Evolutionary conservation across 2,329 filamentous ascomycete species (phyloP).

Genomic region (Tolypocladium amazonense): DNA sequence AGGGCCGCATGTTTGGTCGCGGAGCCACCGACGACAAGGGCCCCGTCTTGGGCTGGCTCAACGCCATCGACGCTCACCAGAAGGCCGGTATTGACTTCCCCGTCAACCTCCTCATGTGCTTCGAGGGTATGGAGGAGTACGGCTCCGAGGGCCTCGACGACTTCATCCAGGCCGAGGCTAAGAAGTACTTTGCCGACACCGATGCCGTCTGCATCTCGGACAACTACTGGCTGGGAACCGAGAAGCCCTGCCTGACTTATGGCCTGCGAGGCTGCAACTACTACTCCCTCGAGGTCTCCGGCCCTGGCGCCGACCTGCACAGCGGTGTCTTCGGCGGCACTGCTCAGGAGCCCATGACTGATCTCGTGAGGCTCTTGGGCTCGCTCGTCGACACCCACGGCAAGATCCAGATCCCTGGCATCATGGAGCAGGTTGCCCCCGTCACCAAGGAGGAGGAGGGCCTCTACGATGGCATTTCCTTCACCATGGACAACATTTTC

Average conservation of each 20-base stretch:
- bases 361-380: conserved; percentile 72
- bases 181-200: conserved; percentile 89
- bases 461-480: conserved; percentile 83
- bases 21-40: conserved; percentile 97
- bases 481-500: conserved; percentile 92
- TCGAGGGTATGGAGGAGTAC: conserved; percentile 99
- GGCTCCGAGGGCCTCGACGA: conserved; percentile 94
- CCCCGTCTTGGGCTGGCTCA: conserved; percentile 92
- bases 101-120: conserved; percentile 98
- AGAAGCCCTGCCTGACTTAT: conserved; percentile 97
- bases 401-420: conserved; percentile 88
- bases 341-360: conserved; percentile 97
- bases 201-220: conserved; percentile 98
- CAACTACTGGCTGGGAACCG: conserved; percentile 99
- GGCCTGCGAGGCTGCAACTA: conserved; percentile 97
- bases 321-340: conserved; percentile 95
- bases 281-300: conserved; percentile 84
- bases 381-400: conserved; percentile 82
- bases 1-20: conserved; percentile 92
- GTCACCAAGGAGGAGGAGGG: conserved; percentile 76
- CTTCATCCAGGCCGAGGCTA: conserved; percentile 81
- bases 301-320: conserved; percentile 88
- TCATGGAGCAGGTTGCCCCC: conserved; percentile 86
- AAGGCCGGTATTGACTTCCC: conserved; percentile 91
- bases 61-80: conserved; percentile 95